phyloP scores from a whole-genome alignment of 805 yeast genomes.

The Cyberlindnera maritima region DNA sequence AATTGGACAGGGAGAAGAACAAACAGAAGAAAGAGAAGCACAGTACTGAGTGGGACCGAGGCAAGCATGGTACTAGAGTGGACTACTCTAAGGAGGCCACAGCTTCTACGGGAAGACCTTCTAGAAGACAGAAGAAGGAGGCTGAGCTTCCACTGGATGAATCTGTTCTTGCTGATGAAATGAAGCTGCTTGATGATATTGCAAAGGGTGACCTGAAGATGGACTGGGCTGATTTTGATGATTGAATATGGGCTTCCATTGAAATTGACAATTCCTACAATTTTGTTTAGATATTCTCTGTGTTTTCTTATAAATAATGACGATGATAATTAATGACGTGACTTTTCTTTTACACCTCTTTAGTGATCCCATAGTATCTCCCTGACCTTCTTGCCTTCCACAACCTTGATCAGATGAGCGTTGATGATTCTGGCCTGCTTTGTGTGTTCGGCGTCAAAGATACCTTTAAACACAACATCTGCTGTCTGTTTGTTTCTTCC shows the following conservation, averaged over 20 bases:
- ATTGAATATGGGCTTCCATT: conserved; percentile 7
- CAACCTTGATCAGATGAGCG: conserved; percentile 18
- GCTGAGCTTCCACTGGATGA: neutral
- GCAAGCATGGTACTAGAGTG: conserved; percentile 10
- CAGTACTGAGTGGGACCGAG: conserved; percentile 15
- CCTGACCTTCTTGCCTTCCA: conserved; percentile 20
- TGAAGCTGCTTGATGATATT: conserved; percentile 15
- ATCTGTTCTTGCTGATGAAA: conserved; percentile 10
- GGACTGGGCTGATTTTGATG: conserved; percentile 26
- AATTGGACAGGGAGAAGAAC: conserved; percentile 11
- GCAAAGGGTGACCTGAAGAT: conserved; percentile 16
- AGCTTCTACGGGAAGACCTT: neutral
- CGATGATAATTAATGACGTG: neutral
- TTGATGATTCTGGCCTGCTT: conserved; percentile 25
- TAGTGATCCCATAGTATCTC: conserved; percentile 21
- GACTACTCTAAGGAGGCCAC: conserved; percentile 1
- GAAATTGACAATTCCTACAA: neutral
- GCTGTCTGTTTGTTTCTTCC: conserved; percentile 20
- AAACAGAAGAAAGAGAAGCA: conserved; percentile 9
- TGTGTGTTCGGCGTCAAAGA: conserved; percentile 26
- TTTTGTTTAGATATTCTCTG: neutral
- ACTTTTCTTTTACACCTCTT: neutral
- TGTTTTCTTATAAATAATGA: neutral
- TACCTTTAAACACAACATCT: conserved; percentile 24
- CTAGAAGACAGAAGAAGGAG: neutral